phyloP scores from a whole-genome alignment of 2,329 filamentous ascomycete genomes.

The Ophiostoma novo-ulmi region DNA sequence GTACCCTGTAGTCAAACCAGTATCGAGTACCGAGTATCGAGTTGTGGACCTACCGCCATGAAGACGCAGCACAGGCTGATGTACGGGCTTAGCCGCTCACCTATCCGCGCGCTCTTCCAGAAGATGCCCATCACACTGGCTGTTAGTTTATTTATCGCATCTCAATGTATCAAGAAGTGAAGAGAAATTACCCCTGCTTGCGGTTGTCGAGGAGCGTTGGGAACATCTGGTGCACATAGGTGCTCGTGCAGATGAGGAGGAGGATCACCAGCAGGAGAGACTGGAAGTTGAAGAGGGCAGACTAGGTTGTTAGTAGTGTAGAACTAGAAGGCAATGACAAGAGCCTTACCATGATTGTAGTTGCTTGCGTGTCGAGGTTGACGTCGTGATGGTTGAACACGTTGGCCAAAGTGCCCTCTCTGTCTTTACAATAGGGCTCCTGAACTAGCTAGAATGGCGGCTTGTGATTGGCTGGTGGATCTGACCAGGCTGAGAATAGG shows the following conservation, averaged over 20 bases:
- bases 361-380: neutral
- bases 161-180: neutral
- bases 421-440: neutral
- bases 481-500: neutral
- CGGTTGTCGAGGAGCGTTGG: slow-evolving; percentile 87
- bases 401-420: neutral
- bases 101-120: slow-evolving; percentile 92
- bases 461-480: slow-evolving; percentile 11
- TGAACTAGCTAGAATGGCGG: neutral
- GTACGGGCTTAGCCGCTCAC: slow-evolving; percentile 89
- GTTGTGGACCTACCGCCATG: slow-evolving; percentile 66
- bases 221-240: slow-evolving; percentile 87
- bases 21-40: too few relatives aligned
- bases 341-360: slow-evolving; percentile 15
- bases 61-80: slow-evolving; percentile 87
- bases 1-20: neutral
- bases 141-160: neutral
- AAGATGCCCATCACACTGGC: slow-evolving; percentile 76
- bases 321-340: too few relatives aligned
- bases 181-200: slow-evolving; percentile 59
- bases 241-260: slow-evolving; percentile 90
- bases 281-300: slow-evolving; percentile 98
- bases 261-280: slow-evolving; percentile 91
- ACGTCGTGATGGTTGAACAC: slow-evolving; percentile 2
- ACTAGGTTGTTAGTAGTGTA: slow-evolving; percentile 45